Conservation (phyloP, 352 stramenopile genomes). For the Thalassiosira hispida region DNA sequence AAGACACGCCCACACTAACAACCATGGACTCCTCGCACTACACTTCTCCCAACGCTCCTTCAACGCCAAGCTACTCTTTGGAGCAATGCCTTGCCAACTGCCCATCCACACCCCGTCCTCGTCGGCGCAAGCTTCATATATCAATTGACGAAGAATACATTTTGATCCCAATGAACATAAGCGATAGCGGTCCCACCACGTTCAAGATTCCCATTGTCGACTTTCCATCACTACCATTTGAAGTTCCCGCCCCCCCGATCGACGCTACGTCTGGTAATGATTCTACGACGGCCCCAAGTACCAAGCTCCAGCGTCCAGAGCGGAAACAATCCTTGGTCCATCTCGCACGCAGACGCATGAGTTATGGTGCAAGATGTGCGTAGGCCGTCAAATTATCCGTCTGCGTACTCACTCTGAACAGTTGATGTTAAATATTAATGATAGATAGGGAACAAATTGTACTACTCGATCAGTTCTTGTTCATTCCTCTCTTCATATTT, state of each 20-base stretch:
- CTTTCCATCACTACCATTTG: not conserved
- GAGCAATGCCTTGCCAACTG: not conserved
- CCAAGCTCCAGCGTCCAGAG: not conserved
- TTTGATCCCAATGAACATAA: not conserved
- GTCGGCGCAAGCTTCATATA: not conserved
- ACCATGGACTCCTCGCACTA: not conserved
- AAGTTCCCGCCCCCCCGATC: not conserved
- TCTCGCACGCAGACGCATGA: not conserved
- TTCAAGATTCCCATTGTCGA: not conserved
- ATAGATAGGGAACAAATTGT: too few species aligned
- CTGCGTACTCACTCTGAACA: not conserved
- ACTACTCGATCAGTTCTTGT: too few species aligned
- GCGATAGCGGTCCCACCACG: not conserved
- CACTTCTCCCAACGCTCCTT: not conserved
- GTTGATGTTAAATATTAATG: not conserved
- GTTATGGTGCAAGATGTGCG: conserved; percentile 2
- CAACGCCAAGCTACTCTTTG: not conserved
- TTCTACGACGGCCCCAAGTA: too few species aligned
- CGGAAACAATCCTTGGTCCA: not conserved
- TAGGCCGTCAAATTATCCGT: not conserved
- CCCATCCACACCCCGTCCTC: not conserved
- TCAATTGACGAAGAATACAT: not conserved
- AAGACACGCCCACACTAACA: not conserved
- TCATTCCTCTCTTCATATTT: too few species aligned
- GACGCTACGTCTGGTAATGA: not conserved